phyloP scores from a whole-genome alignment of 2,329 filamentous ascomycete species.

The Fusarium siculi region DNA sequence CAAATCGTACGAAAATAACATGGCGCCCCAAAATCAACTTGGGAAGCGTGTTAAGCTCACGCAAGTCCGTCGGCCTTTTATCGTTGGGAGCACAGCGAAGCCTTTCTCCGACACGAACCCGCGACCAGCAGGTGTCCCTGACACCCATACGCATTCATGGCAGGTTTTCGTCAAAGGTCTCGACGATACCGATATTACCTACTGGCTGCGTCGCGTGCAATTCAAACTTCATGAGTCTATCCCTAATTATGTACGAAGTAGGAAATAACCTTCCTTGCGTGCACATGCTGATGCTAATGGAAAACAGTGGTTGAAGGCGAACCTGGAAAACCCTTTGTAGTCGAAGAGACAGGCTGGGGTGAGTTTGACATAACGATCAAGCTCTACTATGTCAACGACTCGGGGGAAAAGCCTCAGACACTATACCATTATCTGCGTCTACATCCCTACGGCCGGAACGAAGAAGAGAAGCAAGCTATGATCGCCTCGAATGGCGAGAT shows the following conservation, averaged over 20 bases:
- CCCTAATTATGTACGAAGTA: constrained; percentile 85
- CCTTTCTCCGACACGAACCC: constrained; percentile 84
- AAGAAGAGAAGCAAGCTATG: constrained; percentile 74
- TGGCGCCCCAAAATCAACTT: constrained; percentile 68
- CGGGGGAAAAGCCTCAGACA: constrained; percentile 94
- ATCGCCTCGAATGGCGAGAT: constrained; percentile 71
- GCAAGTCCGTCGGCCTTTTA: constrained; percentile 72
- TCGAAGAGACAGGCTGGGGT: constrained; percentile 95
- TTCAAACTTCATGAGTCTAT: constrained; percentile 99
- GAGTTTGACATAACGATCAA: constrained; percentile 98
- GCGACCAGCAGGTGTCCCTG: constrained; percentile 78
- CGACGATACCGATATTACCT: constrained; percentile 89
- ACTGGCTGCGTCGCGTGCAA: constrained; percentile 96
- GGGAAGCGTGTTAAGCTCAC: constrained; percentile 74
- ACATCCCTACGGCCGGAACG: constrained; percentile 87
- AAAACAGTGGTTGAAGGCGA: constrained; percentile 75
- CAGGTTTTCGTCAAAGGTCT: constrained; percentile 92
- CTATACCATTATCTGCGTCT: constrained; percentile 91
- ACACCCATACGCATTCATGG: constrained; percentile 97
- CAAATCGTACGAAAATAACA: constrained; percentile 43
- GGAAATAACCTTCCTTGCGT: constrained; percentile 40
- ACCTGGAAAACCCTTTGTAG: constrained; percentile 76
- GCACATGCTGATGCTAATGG: constrained; percentile 27
- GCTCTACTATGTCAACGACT: constrained; percentile 89
- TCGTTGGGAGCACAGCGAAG: constrained; percentile 83